phyloP scores from a whole-genome alignment of 257 asterid species.

The Buddleja alternifolia region DNA sequence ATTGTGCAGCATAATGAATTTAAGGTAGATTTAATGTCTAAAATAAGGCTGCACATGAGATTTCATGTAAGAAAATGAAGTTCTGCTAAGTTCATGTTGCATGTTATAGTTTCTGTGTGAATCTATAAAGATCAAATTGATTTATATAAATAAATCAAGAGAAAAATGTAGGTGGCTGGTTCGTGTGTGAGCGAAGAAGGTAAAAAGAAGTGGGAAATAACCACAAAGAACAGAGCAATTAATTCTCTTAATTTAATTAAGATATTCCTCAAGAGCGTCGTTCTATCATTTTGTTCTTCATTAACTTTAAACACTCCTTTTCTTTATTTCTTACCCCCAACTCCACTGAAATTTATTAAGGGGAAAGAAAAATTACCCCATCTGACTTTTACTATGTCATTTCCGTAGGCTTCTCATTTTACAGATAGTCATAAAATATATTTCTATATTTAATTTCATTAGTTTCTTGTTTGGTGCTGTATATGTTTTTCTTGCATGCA shows the following conservation, averaged over 20 bases:
- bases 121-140: constrained; percentile 4
- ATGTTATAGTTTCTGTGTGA: neutral
- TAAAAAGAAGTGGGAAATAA: constrained; percentile 2
- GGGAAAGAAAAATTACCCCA: neutral
- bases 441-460: neutral
- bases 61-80: constrained; percentile 13
- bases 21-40: neutral
- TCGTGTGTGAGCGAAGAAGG: neutral
- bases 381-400: neutral
- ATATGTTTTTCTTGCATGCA: neutral
- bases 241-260: no score
- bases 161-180: no score
- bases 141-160: no score
- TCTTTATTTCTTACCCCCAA: no score
- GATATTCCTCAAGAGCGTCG: neutral
- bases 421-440: neutral
- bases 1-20: neutral
- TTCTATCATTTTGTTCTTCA: constrained; percentile 9
- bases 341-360: neutral
- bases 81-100: constrained; percentile 24
- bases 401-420: neutral
- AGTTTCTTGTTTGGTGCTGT: neutral
- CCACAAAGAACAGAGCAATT: neutral
- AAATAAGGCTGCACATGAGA: constrained; percentile 14
- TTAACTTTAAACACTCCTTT: neutral